These are phyloP conservation scores for Quercus lobata DNA, from an alignment of 331 rosid genomes.

Conservation along the genomic window DNA sequence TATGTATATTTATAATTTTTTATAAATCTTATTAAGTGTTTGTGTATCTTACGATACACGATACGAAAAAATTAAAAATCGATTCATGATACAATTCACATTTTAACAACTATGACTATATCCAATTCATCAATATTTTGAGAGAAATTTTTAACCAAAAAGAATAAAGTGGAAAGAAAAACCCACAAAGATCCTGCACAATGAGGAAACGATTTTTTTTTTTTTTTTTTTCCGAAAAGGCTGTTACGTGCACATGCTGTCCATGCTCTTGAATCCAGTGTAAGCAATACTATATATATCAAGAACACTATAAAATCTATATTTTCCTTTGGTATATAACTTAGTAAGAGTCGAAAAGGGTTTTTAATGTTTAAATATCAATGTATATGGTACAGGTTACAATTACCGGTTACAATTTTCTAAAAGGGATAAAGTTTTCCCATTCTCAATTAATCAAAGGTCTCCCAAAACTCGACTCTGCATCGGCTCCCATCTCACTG, in stretches of 20 bases:
- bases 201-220: conserved; percentile 39
- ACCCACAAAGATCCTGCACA: conserved; percentile 44
- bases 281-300: not conserved
- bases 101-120: too few relatives aligned
- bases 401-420: not conserved
- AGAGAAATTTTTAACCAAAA: too few relatives aligned
- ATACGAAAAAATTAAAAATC: too few relatives aligned
- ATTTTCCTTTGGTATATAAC: not conserved
- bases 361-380: not conserved
- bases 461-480: conserved; percentile 17
- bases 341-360: not conserved
- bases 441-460: conserved; percentile 68
- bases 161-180: too few relatives aligned
- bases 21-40: too few relatives aligned
- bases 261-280: not conserved
- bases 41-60: too few relatives aligned
- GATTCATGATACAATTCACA: too few relatives aligned
- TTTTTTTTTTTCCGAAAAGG: not conserved
- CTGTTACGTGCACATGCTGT: not conserved
- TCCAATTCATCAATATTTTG: too few relatives aligned
- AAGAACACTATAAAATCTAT: not conserved
- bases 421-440: not conserved
- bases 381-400: not conserved
- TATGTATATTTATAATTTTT: too few relatives aligned
- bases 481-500: conserved; percentile 21